phyloP scores from a whole-genome alignment of 345 rosid species.

The Brassica napus region DNA sequence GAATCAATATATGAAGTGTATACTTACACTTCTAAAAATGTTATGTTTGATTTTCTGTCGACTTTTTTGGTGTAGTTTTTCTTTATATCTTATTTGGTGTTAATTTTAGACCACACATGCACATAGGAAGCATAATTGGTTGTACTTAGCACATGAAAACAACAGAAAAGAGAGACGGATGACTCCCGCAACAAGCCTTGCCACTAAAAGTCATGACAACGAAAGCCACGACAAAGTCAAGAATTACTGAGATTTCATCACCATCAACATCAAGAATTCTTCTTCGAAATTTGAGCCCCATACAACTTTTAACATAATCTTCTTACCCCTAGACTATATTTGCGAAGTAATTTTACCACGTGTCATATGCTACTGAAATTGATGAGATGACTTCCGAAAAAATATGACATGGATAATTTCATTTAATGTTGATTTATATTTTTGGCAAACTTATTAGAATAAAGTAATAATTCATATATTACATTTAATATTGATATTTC shows the following conservation, averaged over 20 bases:
- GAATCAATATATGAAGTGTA: background rate
- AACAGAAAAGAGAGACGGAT: conserved; percentile 25
- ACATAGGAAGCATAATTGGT: background rate
- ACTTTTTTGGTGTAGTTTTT: background rate
- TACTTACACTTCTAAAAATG: background rate
- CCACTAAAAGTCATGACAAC: conserved; percentile 30
- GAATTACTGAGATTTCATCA: conserved; percentile 19
- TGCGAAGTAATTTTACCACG: no score
- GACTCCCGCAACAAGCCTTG: conserved; percentile 2
- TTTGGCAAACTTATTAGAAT: no score
- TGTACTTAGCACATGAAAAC: background rate
- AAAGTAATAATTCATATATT: no score
- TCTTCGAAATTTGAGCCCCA: background rate
- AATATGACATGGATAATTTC: no score
- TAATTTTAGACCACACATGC: conserved; percentile 26
- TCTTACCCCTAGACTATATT: no score
- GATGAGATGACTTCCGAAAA: no score
- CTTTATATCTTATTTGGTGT: background rate
- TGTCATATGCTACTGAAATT: no score
- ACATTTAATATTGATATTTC: no score
- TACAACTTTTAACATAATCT: conserved; percentile 4
- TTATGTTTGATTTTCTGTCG: background rate
- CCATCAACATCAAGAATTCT: conserved; percentile 4
- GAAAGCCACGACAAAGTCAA: conserved; percentile 7
- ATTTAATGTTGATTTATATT: no score